Evolutionary conservation across 805 yeast species (phyloP).

Genomic region (Sungouiozyma ichnusensis): DNA sequence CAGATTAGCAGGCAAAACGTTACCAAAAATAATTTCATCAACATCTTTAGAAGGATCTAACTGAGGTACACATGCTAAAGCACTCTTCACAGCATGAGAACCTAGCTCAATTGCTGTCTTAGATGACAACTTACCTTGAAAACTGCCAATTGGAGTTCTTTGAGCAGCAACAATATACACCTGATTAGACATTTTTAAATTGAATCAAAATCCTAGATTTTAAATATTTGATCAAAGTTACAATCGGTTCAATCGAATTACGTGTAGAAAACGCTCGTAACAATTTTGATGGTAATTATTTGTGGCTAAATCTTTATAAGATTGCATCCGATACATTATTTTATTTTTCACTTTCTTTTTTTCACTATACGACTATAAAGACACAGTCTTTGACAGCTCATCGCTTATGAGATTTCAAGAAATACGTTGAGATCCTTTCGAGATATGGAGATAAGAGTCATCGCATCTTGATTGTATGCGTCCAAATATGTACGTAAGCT

Average conservation of each 20-base stretch:
- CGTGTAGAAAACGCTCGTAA: no score
- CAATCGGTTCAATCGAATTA: no score
- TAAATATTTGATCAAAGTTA: no score
- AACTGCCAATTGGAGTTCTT: conserved; percentile 94
- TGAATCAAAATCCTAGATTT: no score
- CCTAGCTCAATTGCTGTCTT: conserved; percentile 80
- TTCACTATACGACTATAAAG: neutral
- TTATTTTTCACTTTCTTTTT: neutral
- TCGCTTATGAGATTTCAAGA: neutral
- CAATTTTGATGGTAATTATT: no score
- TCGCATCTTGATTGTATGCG: no score
- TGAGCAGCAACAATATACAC: conserved; percentile 88
- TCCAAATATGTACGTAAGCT: no score
- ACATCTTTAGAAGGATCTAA: conserved; percentile 58
- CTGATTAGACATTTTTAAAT: conserved; percentile 26
- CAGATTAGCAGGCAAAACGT: conserved; percentile 82
- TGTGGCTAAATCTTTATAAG: no score
- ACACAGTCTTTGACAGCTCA: neutral
- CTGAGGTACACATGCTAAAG: conserved; percentile 72
- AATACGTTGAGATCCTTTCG: no score
- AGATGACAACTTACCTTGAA: conserved; percentile 74
- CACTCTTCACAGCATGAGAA: conserved; percentile 83
- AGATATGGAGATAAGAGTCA: no score
- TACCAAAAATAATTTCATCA: conserved; percentile 88
- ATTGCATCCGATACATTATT: no score